Evolutionary conservation across 352 stramenopile species (phyloP).

Genomic region (Pythium grandisporangium): DNA sequence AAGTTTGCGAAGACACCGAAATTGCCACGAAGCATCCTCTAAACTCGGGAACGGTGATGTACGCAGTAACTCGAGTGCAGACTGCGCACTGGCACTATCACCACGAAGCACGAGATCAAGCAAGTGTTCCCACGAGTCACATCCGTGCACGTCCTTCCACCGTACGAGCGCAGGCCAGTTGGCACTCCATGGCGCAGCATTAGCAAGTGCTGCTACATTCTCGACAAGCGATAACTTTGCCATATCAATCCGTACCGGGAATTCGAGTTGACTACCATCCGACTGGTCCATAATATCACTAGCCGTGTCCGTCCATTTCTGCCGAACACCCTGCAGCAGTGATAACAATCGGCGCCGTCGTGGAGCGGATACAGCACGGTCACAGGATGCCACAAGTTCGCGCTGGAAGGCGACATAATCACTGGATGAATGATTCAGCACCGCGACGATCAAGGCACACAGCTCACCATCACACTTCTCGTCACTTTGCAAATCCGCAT

Average conservation of each 20-base stretch:
- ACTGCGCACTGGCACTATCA: constrained; percentile 23
- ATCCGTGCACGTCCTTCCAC: constrained; percentile 38
- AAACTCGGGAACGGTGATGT: constrained; percentile 52
- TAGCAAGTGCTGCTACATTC: too few species aligned
- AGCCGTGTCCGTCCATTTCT: too few species aligned
- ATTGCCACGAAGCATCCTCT: constrained; percentile 68
- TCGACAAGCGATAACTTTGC: too few species aligned
- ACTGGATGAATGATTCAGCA: constrained; percentile 27
- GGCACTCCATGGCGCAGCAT: constrained; percentile 16
- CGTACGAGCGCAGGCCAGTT: constrained; percentile 25
- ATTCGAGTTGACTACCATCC: too few species aligned
- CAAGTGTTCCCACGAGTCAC: constrained; percentile 54
- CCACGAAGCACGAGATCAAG: constrained; percentile 39
- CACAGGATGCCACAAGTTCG: constrained; percentile 5
- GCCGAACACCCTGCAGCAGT: constrained; percentile 2
- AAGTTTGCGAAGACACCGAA: constrained; percentile 56
- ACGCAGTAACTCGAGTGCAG: constrained; percentile 37
- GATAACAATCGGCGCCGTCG: constrained; percentile 5
- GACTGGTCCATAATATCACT: too few species aligned
- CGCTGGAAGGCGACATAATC: constrained; percentile 43
- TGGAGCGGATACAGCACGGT: constrained; percentile 1
- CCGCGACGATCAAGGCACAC: constrained; percentile 24
- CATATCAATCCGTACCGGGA: too few species aligned
- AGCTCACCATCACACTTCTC: too few species aligned
- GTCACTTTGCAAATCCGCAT: too few species aligned